A percentile compares a stretch with the other conserved stretches of the same genome.
Conservation (phyloP, 768 basidiomycete genomes). For the Guyanaporus albipodus region DNA sequence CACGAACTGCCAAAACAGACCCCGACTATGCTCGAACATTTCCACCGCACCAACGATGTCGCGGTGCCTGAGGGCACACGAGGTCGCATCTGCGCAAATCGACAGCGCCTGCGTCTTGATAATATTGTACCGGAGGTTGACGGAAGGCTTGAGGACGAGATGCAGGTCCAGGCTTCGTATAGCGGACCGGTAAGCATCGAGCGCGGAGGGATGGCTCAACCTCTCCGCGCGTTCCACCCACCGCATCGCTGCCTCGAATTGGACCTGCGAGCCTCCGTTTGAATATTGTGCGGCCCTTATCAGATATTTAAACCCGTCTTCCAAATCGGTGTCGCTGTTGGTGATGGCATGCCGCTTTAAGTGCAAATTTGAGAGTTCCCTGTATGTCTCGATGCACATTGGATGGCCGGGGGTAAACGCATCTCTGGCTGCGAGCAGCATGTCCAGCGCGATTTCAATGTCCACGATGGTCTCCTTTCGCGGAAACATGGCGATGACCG, state of each 20-base stretch:
- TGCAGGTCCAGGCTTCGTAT: conserved; percentile 16
- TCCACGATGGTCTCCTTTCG: conserved; percentile 6
- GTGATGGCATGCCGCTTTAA: conserved; percentile 9
- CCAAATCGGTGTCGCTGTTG: conserved; percentile 14
- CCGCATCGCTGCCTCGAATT: conserved; percentile 15
- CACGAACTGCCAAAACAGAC: conserved; percentile 24
- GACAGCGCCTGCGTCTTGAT: conserved; percentile 12
- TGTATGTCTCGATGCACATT: conserved; percentile 8
- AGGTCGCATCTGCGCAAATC: conserved; percentile 25
- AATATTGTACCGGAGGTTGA: conserved; percentile 13
- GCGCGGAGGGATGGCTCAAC: conserved; percentile 14
- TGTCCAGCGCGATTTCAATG: conserved; percentile 15
- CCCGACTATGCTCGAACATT: conserved; percentile 32
- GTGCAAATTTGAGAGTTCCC: conserved; percentile 11
- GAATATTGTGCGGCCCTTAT: conserved; percentile 15
- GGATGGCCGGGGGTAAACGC: conserved; percentile 7
- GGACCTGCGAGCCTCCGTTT: conserved; percentile 16
- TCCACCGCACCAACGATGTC: conserved; percentile 30
- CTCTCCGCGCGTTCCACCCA: conserved; percentile 22
- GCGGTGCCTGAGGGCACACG: conserved; percentile 20
- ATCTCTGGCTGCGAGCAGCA: conserved; percentile 13
- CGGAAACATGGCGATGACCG: conserved; percentile 11
- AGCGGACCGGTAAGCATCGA: conserved; percentile 18
- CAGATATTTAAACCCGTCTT: conserved; percentile 20
- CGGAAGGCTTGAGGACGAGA: conserved; percentile 14